Evolutionary conservation across 164 flowering plant species (phyloP).

Genomic region (Chloranthus sessilifolius): DNA sequence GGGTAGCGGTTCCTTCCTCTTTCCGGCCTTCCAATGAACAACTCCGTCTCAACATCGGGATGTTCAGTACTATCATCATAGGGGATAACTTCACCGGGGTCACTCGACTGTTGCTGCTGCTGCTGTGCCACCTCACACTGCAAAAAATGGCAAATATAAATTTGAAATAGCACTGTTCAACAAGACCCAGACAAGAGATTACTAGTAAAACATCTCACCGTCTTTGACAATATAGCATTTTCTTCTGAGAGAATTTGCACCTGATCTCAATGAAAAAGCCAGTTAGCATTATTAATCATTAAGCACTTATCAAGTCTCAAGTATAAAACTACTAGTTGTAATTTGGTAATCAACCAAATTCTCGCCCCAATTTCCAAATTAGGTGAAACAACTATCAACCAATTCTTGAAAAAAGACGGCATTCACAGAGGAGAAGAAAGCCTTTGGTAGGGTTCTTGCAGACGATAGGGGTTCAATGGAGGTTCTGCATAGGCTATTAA

Average conservation of each 20-base stretch:
- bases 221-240: slow-evolving; percentile 46
- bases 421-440: too few species aligned
- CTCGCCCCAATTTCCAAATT: too few species aligned
- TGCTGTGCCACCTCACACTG: slow-evolving; percentile 4
- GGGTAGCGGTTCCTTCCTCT: slow-evolving; percentile 5
- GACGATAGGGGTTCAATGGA: not conserved
- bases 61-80: slow-evolving; percentile 4
- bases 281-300: slow-evolving; percentile 1
- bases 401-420: too few species aligned
- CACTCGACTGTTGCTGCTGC: slow-evolving; percentile 1
- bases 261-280: slow-evolving; percentile 30
- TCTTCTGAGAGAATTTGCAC: slow-evolving; percentile 56
- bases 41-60: slow-evolving; percentile 22
- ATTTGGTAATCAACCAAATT: not conserved
- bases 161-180: not conserved
- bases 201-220: slow-evolving; percentile 35
- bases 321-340: not conserved
- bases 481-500: too few species aligned
- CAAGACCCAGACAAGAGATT: not conserved
- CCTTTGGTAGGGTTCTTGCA: too few species aligned
- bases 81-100: not conserved
- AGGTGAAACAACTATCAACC: too few species aligned
- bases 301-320: not conserved
- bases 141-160: not conserved
- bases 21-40: slow-evolving; percentile 27